Conservation (phyloP, 495 filamentous ascomycete genomes). For the Lindgomyces ingoldianus region DNA sequence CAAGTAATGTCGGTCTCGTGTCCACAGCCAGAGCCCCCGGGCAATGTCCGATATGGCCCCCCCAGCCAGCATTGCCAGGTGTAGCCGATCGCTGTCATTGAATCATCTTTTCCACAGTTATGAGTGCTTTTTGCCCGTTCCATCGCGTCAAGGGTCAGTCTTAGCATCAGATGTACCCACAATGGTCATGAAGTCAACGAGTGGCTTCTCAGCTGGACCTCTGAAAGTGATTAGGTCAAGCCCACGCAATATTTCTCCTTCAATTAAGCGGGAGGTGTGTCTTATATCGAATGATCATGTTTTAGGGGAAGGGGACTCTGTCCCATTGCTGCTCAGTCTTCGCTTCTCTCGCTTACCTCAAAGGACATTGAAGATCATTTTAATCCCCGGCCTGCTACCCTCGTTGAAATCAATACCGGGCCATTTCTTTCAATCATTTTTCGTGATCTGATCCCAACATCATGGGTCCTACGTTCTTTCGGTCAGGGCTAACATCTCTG, state of each 20-base stretch:
- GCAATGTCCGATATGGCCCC: background rate
- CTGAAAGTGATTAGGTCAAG: background rate
- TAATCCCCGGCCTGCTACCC: background rate
- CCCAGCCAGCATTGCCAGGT: background rate
- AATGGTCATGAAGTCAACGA: background rate
- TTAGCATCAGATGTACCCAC: background rate
- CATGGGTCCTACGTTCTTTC: conserved; percentile 8
- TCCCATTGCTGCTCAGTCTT: no score
- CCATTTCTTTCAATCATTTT: background rate
- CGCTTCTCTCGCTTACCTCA: no score
- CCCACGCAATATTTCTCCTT: background rate
- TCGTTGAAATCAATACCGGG: background rate
- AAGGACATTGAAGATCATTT: no score
- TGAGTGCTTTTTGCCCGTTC: background rate
- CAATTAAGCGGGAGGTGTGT: background rate
- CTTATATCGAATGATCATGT: no score
- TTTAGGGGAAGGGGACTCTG: no score
- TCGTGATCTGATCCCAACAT: background rate
- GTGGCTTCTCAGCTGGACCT: background rate
- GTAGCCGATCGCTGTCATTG: no score
- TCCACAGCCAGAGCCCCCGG: background rate
- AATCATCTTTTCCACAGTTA: no score
- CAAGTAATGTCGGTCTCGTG: background rate
- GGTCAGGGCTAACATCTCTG: conserved; percentile 2
- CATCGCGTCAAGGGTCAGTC: background rate